These are phyloP conservation scores for Calonectria ilicicola DNA, from an alignment of 2,329 filamentous ascomycete species.

Conservation along the genomic window DNA sequence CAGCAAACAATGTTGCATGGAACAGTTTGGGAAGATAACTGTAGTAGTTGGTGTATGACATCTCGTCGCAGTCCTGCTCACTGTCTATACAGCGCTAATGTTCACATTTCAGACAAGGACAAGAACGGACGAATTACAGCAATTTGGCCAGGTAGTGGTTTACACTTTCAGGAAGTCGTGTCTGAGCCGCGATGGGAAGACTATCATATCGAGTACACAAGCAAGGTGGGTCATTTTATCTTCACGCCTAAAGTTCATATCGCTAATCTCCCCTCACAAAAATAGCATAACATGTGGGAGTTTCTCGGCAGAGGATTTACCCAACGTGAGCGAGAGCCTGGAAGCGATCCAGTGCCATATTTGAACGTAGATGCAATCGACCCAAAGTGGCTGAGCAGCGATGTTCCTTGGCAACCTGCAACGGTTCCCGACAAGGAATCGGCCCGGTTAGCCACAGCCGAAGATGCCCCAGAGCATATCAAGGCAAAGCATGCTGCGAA, in stretches of 20 bases:
- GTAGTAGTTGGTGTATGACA: background rate
- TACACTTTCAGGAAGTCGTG: background rate
- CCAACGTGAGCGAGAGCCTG: background rate
- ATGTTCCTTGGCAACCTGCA: background rate
- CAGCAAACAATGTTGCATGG: background rate
- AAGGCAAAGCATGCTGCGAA: background rate
- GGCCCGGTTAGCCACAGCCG: background rate
- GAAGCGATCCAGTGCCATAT: background rate
- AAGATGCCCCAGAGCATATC: background rate
- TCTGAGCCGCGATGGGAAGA: background rate
- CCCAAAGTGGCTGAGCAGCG: background rate
- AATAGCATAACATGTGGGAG: background rate
- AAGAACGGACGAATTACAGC: background rate
- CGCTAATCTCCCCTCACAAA: background rate
- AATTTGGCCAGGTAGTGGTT: background rate
- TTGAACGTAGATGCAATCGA: background rate
- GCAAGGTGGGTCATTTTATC: background rate
- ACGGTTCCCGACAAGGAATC: background rate
- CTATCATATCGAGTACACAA: background rate
- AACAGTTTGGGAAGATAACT: background rate
- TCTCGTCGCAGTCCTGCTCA: rapidly evolving
- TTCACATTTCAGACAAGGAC: background rate
- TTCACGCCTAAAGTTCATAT: rapidly evolving
- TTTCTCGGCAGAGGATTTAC: background rate
- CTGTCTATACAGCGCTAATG: background rate